Conservation (phyloP, 2,329 filamentous ascomycete genomes). For the Chrysoporthe austroafricana region DNA sequence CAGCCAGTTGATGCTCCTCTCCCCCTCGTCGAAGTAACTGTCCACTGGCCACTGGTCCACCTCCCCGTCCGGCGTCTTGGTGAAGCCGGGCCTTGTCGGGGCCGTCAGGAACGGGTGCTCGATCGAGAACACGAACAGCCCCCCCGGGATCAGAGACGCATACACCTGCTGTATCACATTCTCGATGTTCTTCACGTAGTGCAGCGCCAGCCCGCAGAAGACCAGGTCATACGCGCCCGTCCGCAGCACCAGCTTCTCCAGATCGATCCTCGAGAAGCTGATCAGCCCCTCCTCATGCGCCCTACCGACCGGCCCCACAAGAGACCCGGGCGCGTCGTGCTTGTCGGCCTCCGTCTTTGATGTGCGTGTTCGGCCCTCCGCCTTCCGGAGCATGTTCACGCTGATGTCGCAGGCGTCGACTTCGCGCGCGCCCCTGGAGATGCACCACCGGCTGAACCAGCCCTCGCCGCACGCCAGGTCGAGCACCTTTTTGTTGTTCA, state of each 20-base stretch:
- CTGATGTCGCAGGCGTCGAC: conserved; percentile 48
- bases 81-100: conserved; percentile 39
- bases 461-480: conserved; percentile 53
- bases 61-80: conserved; percentile 31
- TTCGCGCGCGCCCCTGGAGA: conserved; percentile 40
- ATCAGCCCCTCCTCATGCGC: conserved; percentile 29
- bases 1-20: conserved; percentile 47
- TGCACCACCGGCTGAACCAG: conserved; percentile 50
- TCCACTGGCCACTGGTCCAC: conserved; percentile 47
- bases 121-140: conserved; percentile 48
- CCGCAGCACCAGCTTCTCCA: conserved; percentile 38
- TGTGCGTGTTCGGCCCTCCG: conserved; percentile 35
- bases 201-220: conserved; percentile 47
- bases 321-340: conserved; percentile 3
- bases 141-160: conserved; percentile 39
- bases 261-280: conserved; percentile 39
- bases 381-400: conserved; percentile 47
- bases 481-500: conserved; percentile 40
- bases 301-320: conserved; percentile 1
- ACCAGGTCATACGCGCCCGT: conserved; percentile 40
- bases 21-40: conserved; percentile 47
- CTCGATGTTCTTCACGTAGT: conserved; percentile 43
- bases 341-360: conserved; percentile 21
- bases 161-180: conserved; percentile 40
- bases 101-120: conserved; percentile 54